Evolutionary conservation across 805 yeast species (phyloP), one percentile per base, ranked within the genome.

Genomic region (Pichia membranifaciens): DNA sequence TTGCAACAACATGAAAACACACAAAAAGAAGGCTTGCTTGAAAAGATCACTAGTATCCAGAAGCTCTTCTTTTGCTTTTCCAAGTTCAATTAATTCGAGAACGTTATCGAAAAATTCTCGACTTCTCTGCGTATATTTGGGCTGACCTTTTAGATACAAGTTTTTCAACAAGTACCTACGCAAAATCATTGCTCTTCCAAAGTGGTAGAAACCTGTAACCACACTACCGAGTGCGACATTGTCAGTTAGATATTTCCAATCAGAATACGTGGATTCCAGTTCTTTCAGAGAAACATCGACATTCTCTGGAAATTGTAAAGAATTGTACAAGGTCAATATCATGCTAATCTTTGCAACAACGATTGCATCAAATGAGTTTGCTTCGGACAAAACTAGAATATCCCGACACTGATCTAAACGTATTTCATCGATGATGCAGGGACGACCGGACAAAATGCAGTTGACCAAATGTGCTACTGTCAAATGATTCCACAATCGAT

Each of bases 291-390:
- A 55, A 5, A 45, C 46, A 1, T 47, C 54, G n/a, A 61, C 38
- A 8, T 54, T 41, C 42, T 61, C 65, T 21, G 59, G 54, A 34
- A 57, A 58, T 53, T 81, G 84, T 28, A 81, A 68, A 58, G 73
- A 81, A 52, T 78, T 79, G 64, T 82, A 82, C 1, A 81, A 64
- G n/a, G 79, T 70, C 33, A 77, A 62, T 39, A 80, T 72, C 15
- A 83, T 68, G 4, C 81, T 73, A 37, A 84, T 74, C 58, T 83
- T 88, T 39, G 87, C 82, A 7, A 84, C 84, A 79, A 84, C 79
- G 48, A 87, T 62, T 7, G 87, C 87, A 60, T 84, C 91, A 60
- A 83, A 83, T 54, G 82, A 80, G 8, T 84, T 80, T 2, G 88
- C 78, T 23, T 77, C 70, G 1, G 81, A 71, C 20, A 81, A 64